These are phyloP conservation scores for Candida glucosophila DNA, from an alignment of 1,139 yeast species.

Conservation along the genomic window DNA sequence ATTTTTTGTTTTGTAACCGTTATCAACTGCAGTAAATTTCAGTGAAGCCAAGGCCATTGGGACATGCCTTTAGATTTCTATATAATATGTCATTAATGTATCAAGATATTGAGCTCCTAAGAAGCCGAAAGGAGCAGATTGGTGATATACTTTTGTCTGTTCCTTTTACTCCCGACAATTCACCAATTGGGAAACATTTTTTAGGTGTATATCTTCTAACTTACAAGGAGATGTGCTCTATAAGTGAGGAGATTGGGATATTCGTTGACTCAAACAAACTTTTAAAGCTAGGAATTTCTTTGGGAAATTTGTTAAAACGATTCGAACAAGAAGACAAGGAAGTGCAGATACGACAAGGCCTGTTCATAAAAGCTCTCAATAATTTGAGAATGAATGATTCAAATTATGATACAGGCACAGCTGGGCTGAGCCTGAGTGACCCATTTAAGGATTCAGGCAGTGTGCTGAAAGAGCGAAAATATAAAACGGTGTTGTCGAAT, in stretches of 20 bases:
- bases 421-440: not conserved
- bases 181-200: constrained; percentile 9
- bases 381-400: constrained; percentile 5
- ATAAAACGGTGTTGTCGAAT: constrained; percentile 9
- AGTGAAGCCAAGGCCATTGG: too few species aligned
- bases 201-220: constrained; percentile 26
- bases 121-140: constrained; percentile 20
- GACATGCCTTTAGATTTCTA: too few species aligned
- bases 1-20: too few species aligned
- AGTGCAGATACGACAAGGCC: constrained; percentile 15
- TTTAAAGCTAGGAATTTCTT: constrained; percentile 34
- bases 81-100: too few species aligned
- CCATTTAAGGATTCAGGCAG: constrained; percentile 3
- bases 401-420: constrained; percentile 3
- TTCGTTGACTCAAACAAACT: constrained; percentile 32
- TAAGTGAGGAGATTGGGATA: constrained; percentile 16
- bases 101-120: too few species aligned
- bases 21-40: too few species aligned
- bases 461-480: constrained; percentile 8
- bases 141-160: constrained; percentile 23
- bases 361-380: constrained; percentile 11
- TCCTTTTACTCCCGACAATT: constrained; percentile 22
- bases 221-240: constrained; percentile 17
- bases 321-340: constrained; percentile 11
- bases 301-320: constrained; percentile 32